Evolutionary conservation across 345 rosid genomes (phyloP), one percentile per base, ranked within the genome.

Genomic region (Kandelia obovata): DNA sequence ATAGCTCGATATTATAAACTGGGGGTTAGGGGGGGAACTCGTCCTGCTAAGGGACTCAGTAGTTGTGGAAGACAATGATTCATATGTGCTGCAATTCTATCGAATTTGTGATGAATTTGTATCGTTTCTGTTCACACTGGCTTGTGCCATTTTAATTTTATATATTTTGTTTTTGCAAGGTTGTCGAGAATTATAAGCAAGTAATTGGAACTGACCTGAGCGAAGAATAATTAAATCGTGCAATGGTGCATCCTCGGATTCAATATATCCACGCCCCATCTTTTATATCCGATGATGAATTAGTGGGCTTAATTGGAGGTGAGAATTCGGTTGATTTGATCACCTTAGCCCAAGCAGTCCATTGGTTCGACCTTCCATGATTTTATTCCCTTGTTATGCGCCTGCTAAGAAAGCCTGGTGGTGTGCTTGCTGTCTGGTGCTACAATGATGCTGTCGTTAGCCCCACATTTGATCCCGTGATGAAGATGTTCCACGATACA

Each of bases 351-450:
- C 84, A 83, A 53, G 91, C 88, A 3, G 81, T 83, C 13, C 89
- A 87, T 73, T 87, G 95, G 95, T 87, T 89, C 63, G 88, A 89
- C 56, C 85, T 83, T 16, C 86, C 81, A 9, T 82, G 68, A 53
- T 88, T 90, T 66, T 88, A 88, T 67, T 70, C 86, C 8, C 39
- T 75, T 8, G 88, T 70, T 25, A 73, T 61, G n/a, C 80, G 87
- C 47, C 66, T 83, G 43, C 78, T 86, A 7, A 67, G 85, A 30
- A 90, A 82, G 65, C 96, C 92, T 1, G 88, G 86, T 7, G 91
- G 96, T 1, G 62, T 86, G 23, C 56, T 86, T 25, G 96, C 87
- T n/a, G 84, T 88, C 10, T 90, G 91, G 88, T 73, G 87, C 82
- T 88, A 90, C 85, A 83, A 72, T 26, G 79, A 75, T 60, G 58